Evolutionary conservation across 1,284 basidiomycete genomes (phyloP), one percentile per base, ranked within the genome.

Genomic region (Meira nashicola): DNA sequence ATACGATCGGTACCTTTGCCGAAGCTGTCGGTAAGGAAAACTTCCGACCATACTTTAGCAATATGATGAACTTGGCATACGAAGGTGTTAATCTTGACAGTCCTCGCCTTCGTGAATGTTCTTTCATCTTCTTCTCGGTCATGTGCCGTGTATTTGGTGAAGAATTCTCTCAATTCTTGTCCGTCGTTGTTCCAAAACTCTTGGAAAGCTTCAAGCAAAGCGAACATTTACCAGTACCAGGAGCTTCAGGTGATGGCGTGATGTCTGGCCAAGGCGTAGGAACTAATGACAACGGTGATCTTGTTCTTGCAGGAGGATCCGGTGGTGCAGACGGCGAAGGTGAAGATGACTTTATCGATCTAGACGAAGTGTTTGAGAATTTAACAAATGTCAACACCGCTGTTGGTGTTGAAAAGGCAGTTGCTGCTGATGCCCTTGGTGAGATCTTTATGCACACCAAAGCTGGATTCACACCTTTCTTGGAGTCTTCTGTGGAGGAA

Each of bases 321-420:
- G 46, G 46, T 23, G 50, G 50, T 41, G 50, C 28, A 14, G 84
- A 84, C 64, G 80, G 76, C 17, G 85, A 86, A 64, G 83, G 83
- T 68, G 80, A 79, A 58, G 77, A 77, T 41, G 82, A 68, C 5
- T 77, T 69, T 48, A 69, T 77, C 55, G 91, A 94, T 67, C 82
- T 90, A 60, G 91, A 93, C 68, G 90, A 84, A 63, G 80, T 84
- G 65, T 88, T 93, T 70, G 73, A 74, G 49, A 60, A 70, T 17
- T 82, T 83, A 78, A 78, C 80, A 58, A 81, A 82, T 64, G 91
- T 94, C 67, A 96, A 93, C 83, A 92, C 89, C 71, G 93, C 93
- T 48, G 89, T 98, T 68, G 94, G 93, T 55, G 92, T 98, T 60
- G 95, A 99, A 83, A 99, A 99, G 82, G 95, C 98, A 82, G 95